phyloP scores from a whole-genome alignment of 2,329 filamentous ascomycete species.

The Beauveria asiatica region DNA sequence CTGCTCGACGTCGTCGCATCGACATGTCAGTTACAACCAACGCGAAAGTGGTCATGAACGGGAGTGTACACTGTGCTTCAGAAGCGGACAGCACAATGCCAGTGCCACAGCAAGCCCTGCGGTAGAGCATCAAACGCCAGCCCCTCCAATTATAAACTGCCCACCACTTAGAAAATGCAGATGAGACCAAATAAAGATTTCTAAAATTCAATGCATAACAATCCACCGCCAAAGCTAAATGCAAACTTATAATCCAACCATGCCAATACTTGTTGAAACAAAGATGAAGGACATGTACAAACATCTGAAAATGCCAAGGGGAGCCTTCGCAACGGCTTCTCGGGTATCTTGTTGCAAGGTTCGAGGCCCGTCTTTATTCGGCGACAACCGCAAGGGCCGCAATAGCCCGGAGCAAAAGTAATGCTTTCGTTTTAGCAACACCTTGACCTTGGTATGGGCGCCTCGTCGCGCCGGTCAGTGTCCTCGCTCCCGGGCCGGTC shows the following conservation, averaged over 20 bases:
- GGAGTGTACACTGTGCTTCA: too few relatives aligned
- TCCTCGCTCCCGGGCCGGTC: conserved; percentile 31
- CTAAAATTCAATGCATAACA: neutral
- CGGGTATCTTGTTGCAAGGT: neutral
- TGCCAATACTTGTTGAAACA: neutral
- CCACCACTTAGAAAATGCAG: neutral
- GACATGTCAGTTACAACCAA: too few relatives aligned
- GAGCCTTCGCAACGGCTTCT: neutral
- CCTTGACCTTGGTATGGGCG: conserved; percentile 17
- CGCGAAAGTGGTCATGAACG: too few relatives aligned
- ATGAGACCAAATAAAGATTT: neutral
- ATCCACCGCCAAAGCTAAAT: neutral
- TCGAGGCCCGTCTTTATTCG: too few relatives aligned
- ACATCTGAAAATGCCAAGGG: neutral
- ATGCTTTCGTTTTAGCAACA: conserved; percentile 17
- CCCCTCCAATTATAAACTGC: neutral
- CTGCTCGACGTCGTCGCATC: too few relatives aligned
- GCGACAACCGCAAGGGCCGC: too few relatives aligned
- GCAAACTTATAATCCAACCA: neutral
- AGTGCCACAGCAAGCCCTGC: too few relatives aligned
- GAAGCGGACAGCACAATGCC: too few relatives aligned
- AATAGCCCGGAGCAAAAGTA: neutral
- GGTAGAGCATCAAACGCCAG: neutral
- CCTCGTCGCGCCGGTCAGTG: conserved; percentile 12
- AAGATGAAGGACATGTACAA: neutral